Evolutionary conservation across 2,329 filamentous ascomycete genomes (phyloP), one percentile per base, ranked within the genome.

Genomic region (Hymenoscyphus linearis): DNA sequence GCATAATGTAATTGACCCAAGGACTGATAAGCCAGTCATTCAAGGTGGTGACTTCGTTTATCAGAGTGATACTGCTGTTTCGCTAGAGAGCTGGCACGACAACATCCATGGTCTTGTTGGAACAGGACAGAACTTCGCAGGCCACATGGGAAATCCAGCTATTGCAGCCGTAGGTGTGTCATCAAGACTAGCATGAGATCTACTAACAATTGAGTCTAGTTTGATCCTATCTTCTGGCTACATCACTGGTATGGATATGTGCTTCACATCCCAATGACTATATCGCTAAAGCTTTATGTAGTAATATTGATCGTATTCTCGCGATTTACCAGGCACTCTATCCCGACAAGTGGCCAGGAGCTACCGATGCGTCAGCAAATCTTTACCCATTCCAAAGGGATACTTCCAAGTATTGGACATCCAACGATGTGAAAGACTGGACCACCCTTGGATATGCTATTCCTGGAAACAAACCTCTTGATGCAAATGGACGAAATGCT

Each of bases 321-420:
- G 56, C 56, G 7, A 52, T 58, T 9, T 58, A 52, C 14, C 56
- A 58, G 34, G 47, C 37, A 34, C 56, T 58, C 3, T 52, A 52
- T 13, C 56, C 56, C 2, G 37, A 58, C 7, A 36, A 52, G 40
- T 58, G 56, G 56, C 31, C 35, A 14, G 16, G 25, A 10, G 31
- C 54, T n/a, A 40, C n/a, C 2, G 54, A 56, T 4, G 31, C 54
- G 18, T 40, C 44, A 13, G 44, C 44, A 10, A 50, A 5, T 25
- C 44, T 50, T 12, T 50, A 50, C 9, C 44, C 44, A 5, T 50
- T 50, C 44, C 44, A 18, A 22, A 50, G 25, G 25, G 44, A 50
- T 25, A 22, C 7, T 10, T 13, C 18, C 18, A 50, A 25, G 3
- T 50, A 12, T 50, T 50, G 44, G 44, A 50, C 18, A 25, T 50